A percentile compares a stretch with the other conserved stretches of the same genome.
Conservation (phyloP, 129 eudicot genomes). For the Helianthus tuberosus region DNA sequence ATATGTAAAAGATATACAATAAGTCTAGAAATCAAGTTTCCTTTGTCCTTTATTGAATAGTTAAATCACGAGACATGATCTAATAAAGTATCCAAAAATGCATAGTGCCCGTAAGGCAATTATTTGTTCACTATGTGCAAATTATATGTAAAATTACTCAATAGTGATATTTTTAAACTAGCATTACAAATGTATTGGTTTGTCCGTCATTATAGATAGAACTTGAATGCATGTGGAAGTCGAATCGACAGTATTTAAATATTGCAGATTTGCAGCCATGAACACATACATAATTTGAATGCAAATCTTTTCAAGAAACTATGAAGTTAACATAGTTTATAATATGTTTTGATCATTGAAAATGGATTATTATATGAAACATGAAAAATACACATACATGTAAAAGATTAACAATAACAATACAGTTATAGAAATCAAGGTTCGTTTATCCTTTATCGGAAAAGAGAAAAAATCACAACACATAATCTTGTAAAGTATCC, state of each 20-base stretch:
- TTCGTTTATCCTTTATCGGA: too few relatives aligned
- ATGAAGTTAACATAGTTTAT: not conserved
- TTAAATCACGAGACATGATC: not conserved
- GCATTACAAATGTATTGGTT: not conserved
- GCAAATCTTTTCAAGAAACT: conserved; percentile 7
- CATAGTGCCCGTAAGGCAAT: too few relatives aligned
- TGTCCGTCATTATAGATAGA: too few relatives aligned
- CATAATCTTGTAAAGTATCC: not conserved
- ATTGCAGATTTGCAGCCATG: not conserved
- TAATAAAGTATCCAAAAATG: not conserved
- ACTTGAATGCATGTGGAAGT: not conserved
- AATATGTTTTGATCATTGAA: not conserved
- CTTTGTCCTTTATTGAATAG: too few relatives aligned
- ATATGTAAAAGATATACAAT: too few relatives aligned
- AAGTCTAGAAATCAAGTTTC: too few relatives aligned
- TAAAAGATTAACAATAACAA: too few relatives aligned
- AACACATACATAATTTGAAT: not conserved
- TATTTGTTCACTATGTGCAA: too few relatives aligned
- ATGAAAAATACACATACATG: not conserved
- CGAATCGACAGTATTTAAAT: conserved; percentile 2
- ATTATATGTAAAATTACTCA: too few relatives aligned
- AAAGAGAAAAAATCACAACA: not conserved
- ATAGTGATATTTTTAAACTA: not conserved
- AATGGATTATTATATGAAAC: not conserved
- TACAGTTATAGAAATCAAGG: too few relatives aligned